A percentile compares a stretch with the other conserved stretches of the same genome.
phyloP scores from a whole-genome alignment of 345 rosid species.

The Eucalyptus pauciflora region DNA sequence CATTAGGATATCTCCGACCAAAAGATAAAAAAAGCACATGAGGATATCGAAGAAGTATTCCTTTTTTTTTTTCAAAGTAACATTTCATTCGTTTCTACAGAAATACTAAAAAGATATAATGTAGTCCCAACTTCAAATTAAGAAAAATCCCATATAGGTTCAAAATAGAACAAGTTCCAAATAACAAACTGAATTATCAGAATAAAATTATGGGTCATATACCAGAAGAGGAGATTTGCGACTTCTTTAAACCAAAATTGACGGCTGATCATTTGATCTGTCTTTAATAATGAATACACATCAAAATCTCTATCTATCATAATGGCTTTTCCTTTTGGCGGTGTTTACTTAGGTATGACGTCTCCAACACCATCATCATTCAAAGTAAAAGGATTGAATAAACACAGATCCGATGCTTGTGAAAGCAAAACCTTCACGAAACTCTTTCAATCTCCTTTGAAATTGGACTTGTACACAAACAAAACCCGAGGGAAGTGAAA shows the following conservation, averaged over 20 bases:
- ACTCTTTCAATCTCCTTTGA: accelerated
- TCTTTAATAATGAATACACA: background rate
- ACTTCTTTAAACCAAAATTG: background rate
- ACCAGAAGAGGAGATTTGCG: background rate
- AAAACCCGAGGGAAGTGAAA: too few relatives aligned
- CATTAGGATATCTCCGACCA: too few relatives aligned
- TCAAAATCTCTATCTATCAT: too few relatives aligned
- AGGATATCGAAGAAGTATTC: too few relatives aligned
- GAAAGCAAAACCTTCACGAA: too few relatives aligned
- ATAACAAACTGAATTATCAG: too few relatives aligned
- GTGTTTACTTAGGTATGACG: accelerated
- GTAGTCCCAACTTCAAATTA: too few relatives aligned
- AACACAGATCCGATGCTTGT: accelerated
- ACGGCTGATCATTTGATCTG: accelerated
- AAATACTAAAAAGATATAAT: too few relatives aligned
- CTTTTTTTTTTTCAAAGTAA: too few relatives aligned
- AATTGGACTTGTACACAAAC: background rate
- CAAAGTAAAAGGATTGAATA: too few relatives aligned
- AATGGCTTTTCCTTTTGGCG: accelerated
- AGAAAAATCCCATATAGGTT: accelerated
- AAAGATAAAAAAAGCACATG: too few relatives aligned
- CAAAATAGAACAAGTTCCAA: too few relatives aligned
- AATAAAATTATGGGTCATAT: background rate
- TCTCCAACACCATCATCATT: background rate
- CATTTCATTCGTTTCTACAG: background rate